Evolutionary conservation across 306 rosid genomes (phyloP).

Genomic region (Hippophae tibetana): DNA sequence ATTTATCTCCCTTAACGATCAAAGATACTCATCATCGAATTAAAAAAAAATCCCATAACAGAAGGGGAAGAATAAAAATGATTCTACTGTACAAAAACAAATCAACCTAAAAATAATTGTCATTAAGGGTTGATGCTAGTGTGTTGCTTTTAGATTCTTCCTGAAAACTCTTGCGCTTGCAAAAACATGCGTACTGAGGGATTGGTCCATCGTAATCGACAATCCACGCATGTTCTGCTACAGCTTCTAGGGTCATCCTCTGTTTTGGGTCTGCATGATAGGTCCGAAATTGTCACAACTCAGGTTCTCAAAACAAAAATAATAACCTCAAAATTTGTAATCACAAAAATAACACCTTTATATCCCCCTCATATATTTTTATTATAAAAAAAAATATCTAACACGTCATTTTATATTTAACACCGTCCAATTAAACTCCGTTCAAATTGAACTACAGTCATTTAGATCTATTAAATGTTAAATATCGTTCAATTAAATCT

Average conservation of each 20-base stretch:
- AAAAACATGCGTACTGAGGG: conserved; percentile 64
- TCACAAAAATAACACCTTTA: no score
- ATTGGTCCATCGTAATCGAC: conserved; percentile 69
- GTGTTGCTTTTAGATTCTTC: conserved; percentile 31
- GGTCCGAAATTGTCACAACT: not conserved
- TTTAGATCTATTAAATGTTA: no score
- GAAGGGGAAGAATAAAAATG: not conserved
- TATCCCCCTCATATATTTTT: no score
- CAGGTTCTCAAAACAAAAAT: not conserved
- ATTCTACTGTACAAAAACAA: conserved; percentile 31
- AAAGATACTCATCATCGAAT: not conserved
- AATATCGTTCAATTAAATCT: no score
- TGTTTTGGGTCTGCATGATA: conserved; percentile 47
- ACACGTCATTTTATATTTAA: no score
- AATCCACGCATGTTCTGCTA: conserved; percentile 66
- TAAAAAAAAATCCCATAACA: conserved; percentile 4
- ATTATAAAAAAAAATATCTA: no score
- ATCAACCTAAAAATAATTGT: conserved; percentile 18
- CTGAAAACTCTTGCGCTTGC: conserved; percentile 44
- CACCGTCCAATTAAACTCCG: no score
- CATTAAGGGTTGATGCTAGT: conserved; percentile 23
- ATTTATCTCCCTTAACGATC: no score
- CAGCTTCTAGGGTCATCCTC: conserved; percentile 60
- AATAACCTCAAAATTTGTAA: no score
- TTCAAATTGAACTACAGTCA: no score